Evolutionary conservation across 2,329 filamentous ascomycete genomes (phyloP).

Genomic region (Pyrenophora tritici-repentis): DNA sequence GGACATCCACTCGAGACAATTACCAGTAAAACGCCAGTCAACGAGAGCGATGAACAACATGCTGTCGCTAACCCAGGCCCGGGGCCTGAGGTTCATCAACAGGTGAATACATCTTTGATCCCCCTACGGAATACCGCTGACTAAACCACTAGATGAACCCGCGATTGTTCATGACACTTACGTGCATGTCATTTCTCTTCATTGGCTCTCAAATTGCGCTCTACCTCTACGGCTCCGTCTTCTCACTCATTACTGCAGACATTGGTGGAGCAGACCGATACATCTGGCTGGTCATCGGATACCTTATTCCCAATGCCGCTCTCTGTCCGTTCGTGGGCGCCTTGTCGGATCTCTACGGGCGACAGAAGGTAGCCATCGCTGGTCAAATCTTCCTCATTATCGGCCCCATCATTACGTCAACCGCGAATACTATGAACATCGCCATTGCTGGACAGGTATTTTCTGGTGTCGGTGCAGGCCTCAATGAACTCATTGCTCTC

Average conservation of each 20-base stretch:
- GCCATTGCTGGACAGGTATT: slow-evolving; percentile 51
- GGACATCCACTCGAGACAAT: slow-evolving; percentile 24
- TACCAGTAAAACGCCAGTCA: slow-evolving; percentile 18
- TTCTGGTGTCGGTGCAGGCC: slow-evolving; percentile 67
- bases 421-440: slow-evolving; percentile 38
- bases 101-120: slow-evolving; percentile 12
- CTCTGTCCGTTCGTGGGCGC: slow-evolving; percentile 67
- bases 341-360: slow-evolving; percentile 42
- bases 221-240: slow-evolving; percentile 51
- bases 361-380: slow-evolving; percentile 39
- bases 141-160: slow-evolving; percentile 23
- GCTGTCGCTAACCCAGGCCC: slow-evolving; percentile 18
- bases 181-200: slow-evolving; percentile 66
- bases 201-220: slow-evolving; percentile 65
- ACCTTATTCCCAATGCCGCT: slow-evolving; percentile 62
- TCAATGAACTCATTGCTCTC: slow-evolving; percentile 71
- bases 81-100: slow-evolving; percentile 32
- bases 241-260: slow-evolving; percentile 60
- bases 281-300: slow-evolving; percentile 59
- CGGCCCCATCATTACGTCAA: slow-evolving; percentile 41
- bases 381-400: slow-evolving; percentile 44
- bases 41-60: slow-evolving; percentile 26
- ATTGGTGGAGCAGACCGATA: slow-evolving; percentile 65
- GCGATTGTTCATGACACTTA: slow-evolving; percentile 59
- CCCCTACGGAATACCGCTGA: background rate